These are phyloP conservation scores for Fusarium sp. DNA, from an alignment of 2,329 filamentous ascomycete species.

Conservation along the genomic window DNA sequence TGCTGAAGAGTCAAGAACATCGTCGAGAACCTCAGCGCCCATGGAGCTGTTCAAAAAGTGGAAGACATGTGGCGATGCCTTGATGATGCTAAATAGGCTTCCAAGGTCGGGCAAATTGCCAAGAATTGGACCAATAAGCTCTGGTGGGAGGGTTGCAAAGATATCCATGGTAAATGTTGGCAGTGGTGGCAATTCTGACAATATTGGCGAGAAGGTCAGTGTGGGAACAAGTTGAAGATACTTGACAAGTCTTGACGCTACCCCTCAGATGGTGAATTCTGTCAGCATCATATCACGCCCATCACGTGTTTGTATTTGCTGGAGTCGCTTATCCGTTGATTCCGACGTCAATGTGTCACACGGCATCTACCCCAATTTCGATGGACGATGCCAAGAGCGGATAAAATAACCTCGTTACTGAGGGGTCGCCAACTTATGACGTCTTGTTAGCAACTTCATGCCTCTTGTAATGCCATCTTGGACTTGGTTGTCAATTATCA, in stretches of 20 bases:
- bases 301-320: constrained; percentile 21
- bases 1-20: constrained; percentile 20
- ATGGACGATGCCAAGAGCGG: constrained; percentile 14
- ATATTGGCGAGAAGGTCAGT: neutral
- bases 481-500: too few species aligned
- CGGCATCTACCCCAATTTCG: neutral
- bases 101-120: constrained; percentile 13
- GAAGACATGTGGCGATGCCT: constrained; percentile 21
- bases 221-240: neutral
- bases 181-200: neutral
- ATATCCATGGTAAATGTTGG: constrained; percentile 18
- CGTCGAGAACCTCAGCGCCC: constrained; percentile 20
- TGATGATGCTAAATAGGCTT: constrained; percentile 9
- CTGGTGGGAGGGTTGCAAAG: constrained; percentile 20
- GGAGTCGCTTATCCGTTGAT: constrained; percentile 4
- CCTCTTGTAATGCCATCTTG: too few species aligned
- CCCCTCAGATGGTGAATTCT: constrained; percentile 14
- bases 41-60: constrained; percentile 20
- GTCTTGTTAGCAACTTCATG: neutral
- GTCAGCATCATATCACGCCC: constrained; percentile 12
- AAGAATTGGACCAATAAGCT: constrained; percentile 27
- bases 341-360: constrained; percentile 10
- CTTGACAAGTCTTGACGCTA: neutral
- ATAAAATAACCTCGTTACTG: constrained; percentile 18
- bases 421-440: constrained; percentile 22